phyloP scores from a whole-genome alignment of 2,329 filamentous ascomycete species.

The Blastomyces silverae region DNA sequence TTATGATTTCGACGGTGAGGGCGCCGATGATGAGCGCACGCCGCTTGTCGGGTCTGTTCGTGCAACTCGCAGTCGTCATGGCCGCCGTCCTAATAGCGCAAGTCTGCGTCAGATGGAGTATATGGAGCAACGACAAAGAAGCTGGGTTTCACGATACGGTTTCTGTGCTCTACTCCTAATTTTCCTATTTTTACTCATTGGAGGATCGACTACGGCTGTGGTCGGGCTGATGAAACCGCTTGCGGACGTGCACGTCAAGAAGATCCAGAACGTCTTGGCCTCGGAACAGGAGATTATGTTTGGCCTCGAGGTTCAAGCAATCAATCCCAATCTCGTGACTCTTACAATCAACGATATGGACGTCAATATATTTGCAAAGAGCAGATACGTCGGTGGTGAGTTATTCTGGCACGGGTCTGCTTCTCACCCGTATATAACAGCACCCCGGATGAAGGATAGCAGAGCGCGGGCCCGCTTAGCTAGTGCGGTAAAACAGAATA shows the following conservation, averaged over 20 bases:
- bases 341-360: constrained; percentile 82
- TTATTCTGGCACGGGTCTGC: constrained; percentile 36
- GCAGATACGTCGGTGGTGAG: constrained; percentile 69
- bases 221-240: constrained; percentile 87
- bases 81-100: constrained; percentile 49
- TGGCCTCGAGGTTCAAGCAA: constrained; percentile 76
- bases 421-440: constrained; percentile 24
- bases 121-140: constrained; percentile 57
- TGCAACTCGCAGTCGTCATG: constrained; percentile 50
- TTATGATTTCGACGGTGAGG: constrained; percentile 77
- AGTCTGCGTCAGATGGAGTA: constrained; percentile 66
- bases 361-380: constrained; percentile 90
- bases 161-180: constrained; percentile 79
- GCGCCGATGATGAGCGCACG: constrained; percentile 79
- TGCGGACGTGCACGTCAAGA: constrained; percentile 66
- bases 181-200: constrained; percentile 71
- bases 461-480: constrained; percentile 31
- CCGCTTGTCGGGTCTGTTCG: constrained; percentile 65
- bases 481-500: constrained; percentile 23
- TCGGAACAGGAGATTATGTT: constrained; percentile 95
- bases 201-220: constrained; percentile 81
- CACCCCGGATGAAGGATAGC: constrained; percentile 26
- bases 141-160: constrained; percentile 68
- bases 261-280: constrained; percentile 82
- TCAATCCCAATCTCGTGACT: constrained; percentile 89